Evolutionary conservation across 805 yeast genomes (phyloP), one percentile per base, ranked within the genome.

Genomic region (Nakazawaea wickerhamii): DNA sequence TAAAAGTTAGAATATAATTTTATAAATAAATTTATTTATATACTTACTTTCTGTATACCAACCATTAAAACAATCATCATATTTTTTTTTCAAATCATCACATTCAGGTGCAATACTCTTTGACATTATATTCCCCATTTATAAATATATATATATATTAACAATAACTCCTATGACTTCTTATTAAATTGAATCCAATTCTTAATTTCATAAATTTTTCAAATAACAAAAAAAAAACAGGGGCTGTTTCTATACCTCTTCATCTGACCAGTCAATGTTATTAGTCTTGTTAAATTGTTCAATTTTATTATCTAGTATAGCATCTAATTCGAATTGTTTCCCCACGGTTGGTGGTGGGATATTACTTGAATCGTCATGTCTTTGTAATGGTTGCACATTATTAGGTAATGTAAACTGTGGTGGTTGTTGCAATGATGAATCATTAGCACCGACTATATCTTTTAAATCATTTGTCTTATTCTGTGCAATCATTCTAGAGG

Each of bases 31-130:
- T 13, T 14, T n/a, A 22, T 10, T 15, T n/a, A n/a, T n/a, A 35
- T 6, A 65, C 75, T 38, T 49, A 71, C 76, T 84, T 53, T 93
- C 97, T 4, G 93, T 81, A 60, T 93, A 93, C 99, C 99, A 90
- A 50, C 75, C 75, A 63, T 89, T 90, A 67, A 93, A 93, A 61
- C 99, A 93, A 55, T 81, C 84, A 58, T 93, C 98, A 57, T 93
- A 93, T 55, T 79, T 77, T 53, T 79, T 78, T 63, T 93, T 93
- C 45, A 83, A 75, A 27, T 79, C 84, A 18, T 95, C 87, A 64
- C 99, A 93, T 65, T 93, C 98, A 20, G 97, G 96, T 28, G 99
- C 98, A 70, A 93, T 85, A 47, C 96, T 88, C 5, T 95, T 72
- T 14, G 90, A 82, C 84, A 84, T 76, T 41, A 69, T 60, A 62